Evolutionary conservation across 2,329 filamentous ascomycete genomes (phyloP), one percentile per base, ranked within the genome.

Genomic region (Neoarthrinium moseri): DNA sequence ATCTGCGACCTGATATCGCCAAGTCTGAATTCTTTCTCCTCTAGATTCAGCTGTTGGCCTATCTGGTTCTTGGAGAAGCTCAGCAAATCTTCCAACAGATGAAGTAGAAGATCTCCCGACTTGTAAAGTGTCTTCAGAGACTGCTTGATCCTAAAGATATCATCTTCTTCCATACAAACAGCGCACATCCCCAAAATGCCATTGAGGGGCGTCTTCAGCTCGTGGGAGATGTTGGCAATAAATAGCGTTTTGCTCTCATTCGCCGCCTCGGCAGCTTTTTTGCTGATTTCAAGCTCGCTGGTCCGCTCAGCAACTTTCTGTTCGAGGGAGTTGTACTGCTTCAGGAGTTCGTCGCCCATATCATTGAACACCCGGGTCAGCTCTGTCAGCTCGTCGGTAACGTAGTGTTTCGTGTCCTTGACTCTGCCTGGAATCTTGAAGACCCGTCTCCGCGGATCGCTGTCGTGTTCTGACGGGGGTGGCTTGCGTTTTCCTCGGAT

Each of bases 161-260:
- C 89, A 39, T 91, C 85, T 63, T 96, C 91, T 52, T 91, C 87
- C 89, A 96, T 94, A 65, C 89, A 94, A 1, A 96, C 87, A 0
- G 90, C 87, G 55, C 87, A 91, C 86, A 96, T 94, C 48, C 94
- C 94, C 58, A 99, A 75, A 39, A 97, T 96, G 11, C 92, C 94
- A 60, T 97, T 97, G 47, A 97, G 76, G 0, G 94, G 94, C 1
- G 94, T 99, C 62, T 96, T 95, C 27, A 99, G 75, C 65, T 97
- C 81, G 56, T 85, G 82, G 1, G 83, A 86, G 41, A 97, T 96
- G 58, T 97, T 97, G 15, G 94, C 94, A 52, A 99, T 95, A 70
- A 97, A 97, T 7, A 97, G 75, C 0, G 94, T 97, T 70, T 99
- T 99, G 74, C 89, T 95, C 68, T 96, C 89, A 57, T 96, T 96